These are phyloP conservation scores for Globisporangium acanthophoron DNA, from an alignment of 352 stramenopile species.

Conservation along the genomic window DNA sequence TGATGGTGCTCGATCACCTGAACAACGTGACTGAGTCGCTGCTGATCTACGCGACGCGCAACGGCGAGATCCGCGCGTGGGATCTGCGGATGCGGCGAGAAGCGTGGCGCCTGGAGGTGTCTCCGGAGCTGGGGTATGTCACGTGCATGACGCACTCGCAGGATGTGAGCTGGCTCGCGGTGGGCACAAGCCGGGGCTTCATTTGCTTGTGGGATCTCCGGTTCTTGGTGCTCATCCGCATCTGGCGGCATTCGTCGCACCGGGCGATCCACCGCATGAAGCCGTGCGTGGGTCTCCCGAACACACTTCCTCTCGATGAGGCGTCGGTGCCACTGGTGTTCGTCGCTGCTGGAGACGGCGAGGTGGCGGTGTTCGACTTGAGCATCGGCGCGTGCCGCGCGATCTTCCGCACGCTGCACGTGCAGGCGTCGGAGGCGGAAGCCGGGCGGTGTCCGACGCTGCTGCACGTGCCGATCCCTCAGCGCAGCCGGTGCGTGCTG, in stretches of 20 bases:
- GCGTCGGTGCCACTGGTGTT: slow-evolving; percentile 90
- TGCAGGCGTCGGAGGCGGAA: slow-evolving; percentile 68
- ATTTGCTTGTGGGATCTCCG: slow-evolving; percentile 96
- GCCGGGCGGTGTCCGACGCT: slow-evolving; percentile 70
- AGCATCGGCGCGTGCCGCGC: slow-evolving; percentile 89
- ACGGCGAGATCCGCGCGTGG: slow-evolving; percentile 87
- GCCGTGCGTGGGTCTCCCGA: slow-evolving; percentile 74
- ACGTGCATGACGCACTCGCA: slow-evolving; percentile 94
- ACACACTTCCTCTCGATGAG: slow-evolving; percentile 66
- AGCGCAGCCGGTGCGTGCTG: slow-evolving; percentile 61
- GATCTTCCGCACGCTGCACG: slow-evolving; percentile 89
- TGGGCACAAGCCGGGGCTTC: slow-evolving; percentile 92
- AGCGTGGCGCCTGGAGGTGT: slow-evolving; percentile 91
- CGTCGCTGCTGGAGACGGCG: slow-evolving; percentile 90
- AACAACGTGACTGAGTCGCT: slow-evolving; percentile 93
- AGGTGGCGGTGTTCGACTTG: slow-evolving; percentile 87
- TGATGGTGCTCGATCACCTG: slow-evolving; percentile 94
- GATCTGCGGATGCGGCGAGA: slow-evolving; percentile 89
- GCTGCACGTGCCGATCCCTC: slow-evolving; percentile 68
- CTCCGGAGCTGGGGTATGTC: slow-evolving; percentile 93
- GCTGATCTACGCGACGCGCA: slow-evolving; percentile 92
- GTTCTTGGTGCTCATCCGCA: slow-evolving; percentile 92
- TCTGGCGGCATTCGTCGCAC: slow-evolving; percentile 95
- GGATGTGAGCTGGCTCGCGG: slow-evolving; percentile 94
- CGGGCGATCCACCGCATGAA: slow-evolving; percentile 88